Evolutionary conservation across 1,284 basidiomycete species (phyloP), one percentile per base, ranked within the genome.

Genomic region (Rhizoctonia solani): DNA sequence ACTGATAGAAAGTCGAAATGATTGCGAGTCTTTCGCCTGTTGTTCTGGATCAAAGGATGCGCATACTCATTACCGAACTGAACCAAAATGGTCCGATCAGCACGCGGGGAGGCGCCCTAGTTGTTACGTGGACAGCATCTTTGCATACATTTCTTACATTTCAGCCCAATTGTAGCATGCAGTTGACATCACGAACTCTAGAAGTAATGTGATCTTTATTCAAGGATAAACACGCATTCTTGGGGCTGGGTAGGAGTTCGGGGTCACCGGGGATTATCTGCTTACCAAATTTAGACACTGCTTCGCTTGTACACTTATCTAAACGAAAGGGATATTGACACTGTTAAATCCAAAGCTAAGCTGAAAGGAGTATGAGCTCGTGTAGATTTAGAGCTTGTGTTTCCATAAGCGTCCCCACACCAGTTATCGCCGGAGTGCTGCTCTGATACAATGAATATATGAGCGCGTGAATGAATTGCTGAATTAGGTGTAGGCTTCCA

Each of bases 231-330:
- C 16, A 39, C 27, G n/a, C 29, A 9, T 54, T 27, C 37, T 4
- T 8, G 41, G 21, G 54, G 54, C 37, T 30, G 39, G 29, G 25
- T 29, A 30, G 27, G 19, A 34, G 25, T 21, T 61, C 56, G 56
- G 56, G 25, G 21, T 61, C 29, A 46, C 50, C 56, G 56, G 56
- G 56, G 42, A 61, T 37, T 61, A 39, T 61, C 50, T 61, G 23
- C 27, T 32, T 47, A 42, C 41, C 56, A n/a, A 47, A 42, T 49
- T 49, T 2, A 34, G 56, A 5, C 9, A 11, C 23, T 52, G 9
- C 13, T 13, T 52, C 27, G 19, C 29, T 50, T 39, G n/a, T n/a
- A n/a, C n/a, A n/a, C 46, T 16, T 61, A 61, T 49, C 56, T 61
- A 61, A 23, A 9, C 56, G 56, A 50, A 16, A 23, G n/a, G 30